These are phyloP conservation scores for Aspergillus tubingensis DNA, from an alignment of 2,329 filamentous ascomycete species.

Conservation along the genomic window DNA sequence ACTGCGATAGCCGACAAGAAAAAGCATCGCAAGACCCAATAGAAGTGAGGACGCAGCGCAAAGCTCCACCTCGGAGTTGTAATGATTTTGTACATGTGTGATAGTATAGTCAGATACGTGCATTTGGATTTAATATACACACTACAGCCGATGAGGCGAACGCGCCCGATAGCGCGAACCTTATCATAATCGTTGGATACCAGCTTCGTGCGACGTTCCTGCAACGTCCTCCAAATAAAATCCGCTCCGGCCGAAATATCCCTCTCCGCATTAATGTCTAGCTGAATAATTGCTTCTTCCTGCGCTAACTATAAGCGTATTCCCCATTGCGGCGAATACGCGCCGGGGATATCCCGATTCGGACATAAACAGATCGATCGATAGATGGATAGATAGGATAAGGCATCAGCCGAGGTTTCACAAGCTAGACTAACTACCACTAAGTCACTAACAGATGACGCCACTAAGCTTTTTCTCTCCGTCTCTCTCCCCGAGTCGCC, in stretches of 20 bases:
- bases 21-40: not conserved
- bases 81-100: constrained; percentile 14
- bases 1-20: not conserved
- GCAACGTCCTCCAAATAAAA: not conserved
- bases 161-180: not conserved
- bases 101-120: constrained; percentile 14
- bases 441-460: not conserved
- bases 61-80: not conserved
- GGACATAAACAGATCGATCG: no score
- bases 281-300: not conserved
- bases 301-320: not conserved
- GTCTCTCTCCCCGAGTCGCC: not conserved
- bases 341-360: no score
- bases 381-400: not conserved
- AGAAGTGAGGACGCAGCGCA: not conserved
- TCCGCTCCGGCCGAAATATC: not conserved
- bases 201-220: not conserved
- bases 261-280: not conserved
- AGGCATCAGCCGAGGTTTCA: not conserved
- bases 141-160: not conserved
- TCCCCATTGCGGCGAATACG: not conserved
- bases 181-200: not conserved
- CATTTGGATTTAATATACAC: not conserved
- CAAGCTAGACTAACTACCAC: not conserved
- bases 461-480: not conserved